Evolutionary conservation across 2,329 filamentous ascomycete species (phyloP).

Genomic region (Apiospora koreana): DNA sequence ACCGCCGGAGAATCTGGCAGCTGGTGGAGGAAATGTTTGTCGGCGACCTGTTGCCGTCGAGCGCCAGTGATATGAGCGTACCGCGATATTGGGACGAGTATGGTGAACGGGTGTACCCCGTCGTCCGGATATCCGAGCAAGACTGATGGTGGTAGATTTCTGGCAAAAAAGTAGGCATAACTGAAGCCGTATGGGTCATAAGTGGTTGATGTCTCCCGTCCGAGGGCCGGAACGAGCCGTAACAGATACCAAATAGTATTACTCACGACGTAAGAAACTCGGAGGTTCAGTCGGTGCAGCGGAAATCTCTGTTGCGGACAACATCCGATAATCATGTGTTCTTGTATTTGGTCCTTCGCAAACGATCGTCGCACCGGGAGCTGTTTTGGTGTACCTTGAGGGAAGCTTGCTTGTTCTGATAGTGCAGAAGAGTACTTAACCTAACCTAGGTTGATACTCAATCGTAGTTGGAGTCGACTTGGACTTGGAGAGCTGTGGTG

Average conservation of each 20-base stretch:
- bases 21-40: conserved; percentile 25
- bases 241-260: not conserved
- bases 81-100: conserved; percentile 24
- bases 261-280: not conserved
- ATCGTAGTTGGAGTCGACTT: not conserved
- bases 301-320: not conserved
- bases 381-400: not conserved
- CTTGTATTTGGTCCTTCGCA: not conserved
- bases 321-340: not conserved
- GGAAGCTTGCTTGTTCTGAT: too few species aligned
- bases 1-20: conserved; percentile 24
- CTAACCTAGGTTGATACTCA: not conserved
- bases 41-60: conserved; percentile 20
- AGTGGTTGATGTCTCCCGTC: not conserved
- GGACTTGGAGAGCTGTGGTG: too few species aligned
- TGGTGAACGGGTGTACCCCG: conserved; percentile 17
- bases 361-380: not conserved
- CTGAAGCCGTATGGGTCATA: not conserved
- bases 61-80: conserved; percentile 9
- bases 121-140: not conserved
- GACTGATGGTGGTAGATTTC: not conserved
- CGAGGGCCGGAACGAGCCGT: not conserved
- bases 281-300: not conserved
- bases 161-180: not conserved
- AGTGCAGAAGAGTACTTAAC: too few species aligned